Conservation (phyloP, 352 stramenopile genomes). For the Globisporangium alternatum region DNA sequence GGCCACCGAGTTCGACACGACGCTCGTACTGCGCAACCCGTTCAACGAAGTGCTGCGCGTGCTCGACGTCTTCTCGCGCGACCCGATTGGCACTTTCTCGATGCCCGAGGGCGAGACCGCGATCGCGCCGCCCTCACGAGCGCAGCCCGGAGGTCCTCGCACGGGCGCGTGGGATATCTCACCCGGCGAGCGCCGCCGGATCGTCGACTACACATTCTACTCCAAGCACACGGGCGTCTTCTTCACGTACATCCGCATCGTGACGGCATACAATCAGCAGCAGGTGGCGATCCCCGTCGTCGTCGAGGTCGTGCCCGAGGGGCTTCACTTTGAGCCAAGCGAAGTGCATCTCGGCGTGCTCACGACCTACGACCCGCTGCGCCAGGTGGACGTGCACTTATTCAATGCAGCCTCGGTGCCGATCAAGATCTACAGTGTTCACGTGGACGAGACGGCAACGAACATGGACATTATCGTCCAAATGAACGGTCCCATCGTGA, state of each 20-base stretch:
- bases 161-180: conserved; percentile 38
- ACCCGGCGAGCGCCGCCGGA: conserved; percentile 24
- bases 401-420: conserved; percentile 38
- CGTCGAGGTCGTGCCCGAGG: conserved; percentile 33
- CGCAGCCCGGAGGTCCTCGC: conserved; percentile 1
- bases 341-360: conserved; percentile 37
- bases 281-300: conserved; percentile 33
- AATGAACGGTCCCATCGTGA: conserved; percentile 27
- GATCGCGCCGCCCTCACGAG: background rate
- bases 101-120: conserved; percentile 5
- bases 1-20: conserved; percentile 27
- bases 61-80: conserved; percentile 41
- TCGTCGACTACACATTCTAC: conserved; percentile 38
- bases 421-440: conserved; percentile 36
- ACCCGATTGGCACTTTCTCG: conserved; percentile 33
- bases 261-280: conserved; percentile 3
- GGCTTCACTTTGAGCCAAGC: conserved; percentile 35
- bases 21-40: conserved; percentile 45
- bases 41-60: conserved; percentile 36
- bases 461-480: conserved; percentile 32
- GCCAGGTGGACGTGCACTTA: conserved; percentile 30
- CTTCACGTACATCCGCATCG: conserved; percentile 39
- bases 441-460: conserved; percentile 18
- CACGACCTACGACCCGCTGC: conserved; percentile 22
- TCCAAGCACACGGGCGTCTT: conserved; percentile 23